Percentiles rank a stretch among this genome's conserved stretches.
These are phyloP conservation scores for Delphinella strobiligena DNA, from an alignment of 2,329 filamentous ascomycete species.

Conservation along the genomic window DNA sequence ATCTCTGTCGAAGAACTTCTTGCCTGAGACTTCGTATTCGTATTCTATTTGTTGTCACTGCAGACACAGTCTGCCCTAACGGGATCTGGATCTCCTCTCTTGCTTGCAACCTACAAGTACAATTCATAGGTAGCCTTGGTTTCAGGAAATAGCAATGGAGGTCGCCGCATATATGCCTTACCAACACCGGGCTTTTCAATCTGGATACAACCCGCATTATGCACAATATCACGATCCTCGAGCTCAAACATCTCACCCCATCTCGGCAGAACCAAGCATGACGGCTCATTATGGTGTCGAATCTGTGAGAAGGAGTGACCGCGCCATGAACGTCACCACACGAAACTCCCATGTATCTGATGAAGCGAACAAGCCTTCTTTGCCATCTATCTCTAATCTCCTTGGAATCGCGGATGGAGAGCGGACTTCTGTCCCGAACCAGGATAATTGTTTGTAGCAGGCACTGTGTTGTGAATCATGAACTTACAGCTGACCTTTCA, in stretches of 20 bases:
- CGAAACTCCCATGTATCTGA: constrained; percentile 29
- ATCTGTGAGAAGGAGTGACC: constrained; percentile 3
- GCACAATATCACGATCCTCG: constrained; percentile 10
- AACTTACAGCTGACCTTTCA: too few species aligned
- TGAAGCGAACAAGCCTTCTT: constrained; percentile 63
- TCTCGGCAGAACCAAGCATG: constrained; percentile 6
- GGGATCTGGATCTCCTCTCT: too few species aligned
- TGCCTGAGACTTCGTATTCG: not conserved
- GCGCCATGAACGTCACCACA: constrained; percentile 2
- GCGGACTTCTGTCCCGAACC: constrained; percentile 33
- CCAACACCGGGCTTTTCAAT: constrained; percentile 5
- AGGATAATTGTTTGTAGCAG: constrained; percentile 24
- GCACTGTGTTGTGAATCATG: not conserved
- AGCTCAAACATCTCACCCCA: constrained; percentile 6
- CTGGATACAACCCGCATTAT: constrained; percentile 8
- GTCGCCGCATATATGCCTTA: constrained; percentile 11
- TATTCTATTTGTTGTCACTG: not conserved
- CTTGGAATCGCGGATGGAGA: constrained; percentile 64
- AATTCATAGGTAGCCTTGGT: not conserved
- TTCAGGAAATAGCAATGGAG: constrained; percentile 8
- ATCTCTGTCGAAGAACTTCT: constrained; percentile 1
- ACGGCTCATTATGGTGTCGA: constrained; percentile 3
- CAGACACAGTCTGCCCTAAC: not conserved
- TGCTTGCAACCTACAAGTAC: too few species aligned
- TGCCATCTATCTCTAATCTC: constrained; percentile 88